A percentile compares a stretch with the other conserved stretches of the same genome.
phyloP scores from a whole-genome alignment of 768 basidiomycete genomes.

The Panaeolus papilionaceus region DNA sequence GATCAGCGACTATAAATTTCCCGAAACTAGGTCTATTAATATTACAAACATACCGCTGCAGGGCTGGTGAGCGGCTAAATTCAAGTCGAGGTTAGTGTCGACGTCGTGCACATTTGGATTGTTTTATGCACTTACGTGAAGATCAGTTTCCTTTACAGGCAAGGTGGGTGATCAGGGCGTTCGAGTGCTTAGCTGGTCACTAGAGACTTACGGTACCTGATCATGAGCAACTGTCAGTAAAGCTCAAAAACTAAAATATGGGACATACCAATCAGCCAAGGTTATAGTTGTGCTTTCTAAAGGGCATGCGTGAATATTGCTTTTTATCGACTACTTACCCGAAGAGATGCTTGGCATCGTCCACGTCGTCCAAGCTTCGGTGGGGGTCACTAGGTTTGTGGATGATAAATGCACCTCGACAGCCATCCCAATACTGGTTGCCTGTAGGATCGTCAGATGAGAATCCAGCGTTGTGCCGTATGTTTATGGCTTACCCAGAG shows the following conservation, averaged over 20 bases:
- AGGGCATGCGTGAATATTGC: background rate
- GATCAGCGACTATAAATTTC: background rate
- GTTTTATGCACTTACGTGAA: constrained; percentile 1
- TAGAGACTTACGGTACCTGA: background rate
- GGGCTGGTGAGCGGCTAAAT: constrained; percentile 13
- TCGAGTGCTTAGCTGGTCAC: background rate
- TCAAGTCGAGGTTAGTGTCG: background rate
- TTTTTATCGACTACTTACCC: background rate
- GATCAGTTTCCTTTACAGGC: constrained; percentile 8
- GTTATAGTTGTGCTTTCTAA: constrained; percentile 51
- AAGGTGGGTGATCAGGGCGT: background rate
- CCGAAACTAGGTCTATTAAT: too few species aligned
- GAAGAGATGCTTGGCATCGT: background rate
- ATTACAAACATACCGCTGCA: background rate
- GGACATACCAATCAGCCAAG: constrained; percentile 43
- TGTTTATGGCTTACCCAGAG: constrained; percentile 29
- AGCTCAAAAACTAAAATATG: too few species aligned
- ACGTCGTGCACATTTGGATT: too few species aligned
- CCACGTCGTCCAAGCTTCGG: constrained; percentile 34
- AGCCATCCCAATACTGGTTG: constrained; percentile 57
- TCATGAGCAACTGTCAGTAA: too few species aligned
- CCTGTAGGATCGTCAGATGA: constrained; percentile 18
- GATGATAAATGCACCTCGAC: constrained; percentile 43
- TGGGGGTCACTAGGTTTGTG: constrained; percentile 46
- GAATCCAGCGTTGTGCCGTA: background rate